These are phyloP conservation scores for Rhamnella rubrinervis DNA, from an alignment of 331 rosid genomes.

Conservation along the genomic window DNA sequence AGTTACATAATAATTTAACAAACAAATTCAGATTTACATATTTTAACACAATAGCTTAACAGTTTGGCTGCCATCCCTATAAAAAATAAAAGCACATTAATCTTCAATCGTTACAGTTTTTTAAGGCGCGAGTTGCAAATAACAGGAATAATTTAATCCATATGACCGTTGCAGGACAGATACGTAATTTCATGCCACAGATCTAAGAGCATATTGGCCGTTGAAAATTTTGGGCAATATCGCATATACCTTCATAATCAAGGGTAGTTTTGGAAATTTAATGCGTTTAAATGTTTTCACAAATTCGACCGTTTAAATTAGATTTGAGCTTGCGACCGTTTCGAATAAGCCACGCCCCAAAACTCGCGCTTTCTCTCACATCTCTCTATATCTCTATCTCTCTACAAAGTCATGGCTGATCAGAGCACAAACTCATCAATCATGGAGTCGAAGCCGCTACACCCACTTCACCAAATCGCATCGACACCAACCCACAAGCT, in stretches of 20 bases:
- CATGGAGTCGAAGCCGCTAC: constrained; percentile 51
- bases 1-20: too few relatives aligned
- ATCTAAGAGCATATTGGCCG: constrained; percentile 20
- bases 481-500: constrained; percentile 71
- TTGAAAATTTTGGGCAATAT: constrained; percentile 8
- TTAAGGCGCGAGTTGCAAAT: too few relatives aligned
- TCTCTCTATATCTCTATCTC: background rate
- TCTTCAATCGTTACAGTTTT: too few relatives aligned
- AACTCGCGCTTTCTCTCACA: constrained; percentile 3
- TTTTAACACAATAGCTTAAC: too few relatives aligned
- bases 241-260: background rate
- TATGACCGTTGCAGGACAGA: constrained; percentile 22
- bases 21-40: too few relatives aligned
- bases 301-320: constrained; percentile 52
- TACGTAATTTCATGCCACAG: background rate
- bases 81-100: too few relatives aligned
- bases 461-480: constrained; percentile 79
- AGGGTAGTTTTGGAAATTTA: constrained; percentile 28
- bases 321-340: constrained; percentile 28
- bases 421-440: constrained; percentile 36
- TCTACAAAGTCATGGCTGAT: constrained; percentile 36
- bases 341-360: constrained; percentile 4
- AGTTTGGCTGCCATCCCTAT: too few relatives aligned
- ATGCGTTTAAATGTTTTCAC: background rate
- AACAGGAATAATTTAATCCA: background rate